Base-by-base conservation (phyloP, 1,139 yeast genomes). In the Kodamaea sp. region DNA sequence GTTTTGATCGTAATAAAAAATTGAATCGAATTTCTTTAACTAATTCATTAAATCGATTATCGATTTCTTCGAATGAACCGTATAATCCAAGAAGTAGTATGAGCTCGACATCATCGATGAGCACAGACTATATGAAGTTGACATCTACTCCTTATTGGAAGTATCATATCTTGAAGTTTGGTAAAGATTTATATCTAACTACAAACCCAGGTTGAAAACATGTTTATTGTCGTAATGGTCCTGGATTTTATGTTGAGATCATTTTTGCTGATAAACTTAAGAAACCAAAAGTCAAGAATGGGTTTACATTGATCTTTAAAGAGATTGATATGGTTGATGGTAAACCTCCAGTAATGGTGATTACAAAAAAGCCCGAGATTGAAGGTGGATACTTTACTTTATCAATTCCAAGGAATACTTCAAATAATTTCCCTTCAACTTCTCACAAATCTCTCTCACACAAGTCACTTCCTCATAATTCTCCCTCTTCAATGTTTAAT, bases 181-280 rank as follows among this genome's bases (percentile, higher is more conserved):
- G 79, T 5, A 67, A 66, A 29, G 70, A 68, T 42, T 61, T 78
- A 39, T 79, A 79, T 48, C 52, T 79, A 24, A 72, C 84, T 2
- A 79, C 85, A 1, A 80, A 78, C 48, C 85, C 85, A 0, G 78
- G 75, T 22, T 57, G 66, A 27, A 70, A 73, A 44, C 84, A 79
- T 50, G 57, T 74, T 34, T 75, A 72, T 48, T 73, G 82, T 42
- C 60, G 83, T 15, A 65, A 68, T 49, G 83, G 76, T 0, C 84
- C 84, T 0, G 79, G 84, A 1, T 75, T 70, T 50, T 75, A 67
- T 44, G 73, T 78, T 4, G 72, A 72, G 38, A 55, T 76, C 2
- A 55, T 58, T 26, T 49, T 42, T 27, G 49, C 55, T 5, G 50
- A 47, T 22, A 34, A 29, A 29, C 37, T 12, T 44, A 44, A 46